phyloP scores from a whole-genome alignment of 768 basidiomycete genomes.

The Tephrocybe sp. region DNA sequence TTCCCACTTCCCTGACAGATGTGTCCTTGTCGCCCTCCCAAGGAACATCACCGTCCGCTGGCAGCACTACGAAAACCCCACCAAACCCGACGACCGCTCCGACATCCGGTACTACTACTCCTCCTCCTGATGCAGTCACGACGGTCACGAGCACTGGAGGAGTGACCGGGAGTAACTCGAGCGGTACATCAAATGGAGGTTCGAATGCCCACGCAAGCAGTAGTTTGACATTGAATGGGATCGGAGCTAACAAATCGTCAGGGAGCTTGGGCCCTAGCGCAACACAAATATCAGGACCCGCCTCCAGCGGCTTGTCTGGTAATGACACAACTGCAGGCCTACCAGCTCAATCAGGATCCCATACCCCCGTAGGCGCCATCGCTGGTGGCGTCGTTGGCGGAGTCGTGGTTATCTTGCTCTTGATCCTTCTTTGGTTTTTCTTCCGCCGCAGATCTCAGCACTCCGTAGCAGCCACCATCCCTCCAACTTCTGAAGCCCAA shows the following conservation, averaged over 20 bases:
- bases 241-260: no score
- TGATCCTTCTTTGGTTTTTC: background rate
- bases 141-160: background rate
- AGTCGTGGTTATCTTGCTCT: slow-evolving; percentile 1
- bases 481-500: background rate
- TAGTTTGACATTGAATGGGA: no score
- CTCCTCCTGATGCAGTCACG: background rate
- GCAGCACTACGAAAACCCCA: background rate
- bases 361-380: background rate
- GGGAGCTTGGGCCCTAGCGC: no score
- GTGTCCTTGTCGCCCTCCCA: background rate
- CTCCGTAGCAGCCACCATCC: background rate
- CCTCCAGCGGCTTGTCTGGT: background rate
- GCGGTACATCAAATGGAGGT: no score
- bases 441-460: background rate
- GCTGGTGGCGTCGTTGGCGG: slow-evolving; percentile 5
- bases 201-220: no score
- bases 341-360: background rate
- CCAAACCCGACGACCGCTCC: background rate
- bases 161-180: no score
- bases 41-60: background rate
- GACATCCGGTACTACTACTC: background rate
- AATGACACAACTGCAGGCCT: background rate
- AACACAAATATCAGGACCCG: background rate
- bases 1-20: background rate